phyloP scores from a whole-genome alignment of 164 flowering plant species.

The Macadamia integrifolia region DNA sequence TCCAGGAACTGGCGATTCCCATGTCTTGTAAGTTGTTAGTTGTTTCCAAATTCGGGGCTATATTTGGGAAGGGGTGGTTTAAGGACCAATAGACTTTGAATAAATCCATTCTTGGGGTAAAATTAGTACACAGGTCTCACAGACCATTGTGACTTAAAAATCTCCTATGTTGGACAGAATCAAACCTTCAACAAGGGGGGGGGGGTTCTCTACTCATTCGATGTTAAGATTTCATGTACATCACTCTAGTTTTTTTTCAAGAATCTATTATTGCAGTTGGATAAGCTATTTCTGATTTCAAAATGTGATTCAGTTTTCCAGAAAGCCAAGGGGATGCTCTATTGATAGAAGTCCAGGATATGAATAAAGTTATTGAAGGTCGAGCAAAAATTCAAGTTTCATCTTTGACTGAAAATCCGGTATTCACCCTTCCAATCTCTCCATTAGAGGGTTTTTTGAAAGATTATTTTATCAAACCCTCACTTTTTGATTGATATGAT shows the following conservation, averaged over 20 bases:
- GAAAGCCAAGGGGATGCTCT: constrained; percentile 81
- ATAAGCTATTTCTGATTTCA: background rate
- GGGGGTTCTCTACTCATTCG: background rate
- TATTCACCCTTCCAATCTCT: constrained; percentile 24
- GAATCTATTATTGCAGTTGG: background rate
- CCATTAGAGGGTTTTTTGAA: background rate
- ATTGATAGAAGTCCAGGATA: constrained; percentile 60
- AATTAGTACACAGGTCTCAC: too few relatives aligned
- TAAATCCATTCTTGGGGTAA: background rate
- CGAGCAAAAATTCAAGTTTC: constrained; percentile 65
- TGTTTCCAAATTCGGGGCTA: background rate
- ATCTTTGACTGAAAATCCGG: constrained; percentile 62
- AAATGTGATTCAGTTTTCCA: constrained; percentile 56
- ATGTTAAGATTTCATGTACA: background rate
- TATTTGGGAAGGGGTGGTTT: background rate
- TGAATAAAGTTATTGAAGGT: constrained; percentile 51
- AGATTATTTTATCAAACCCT: background rate
- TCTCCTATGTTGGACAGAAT: too few relatives aligned
- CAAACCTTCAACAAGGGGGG: too few relatives aligned
- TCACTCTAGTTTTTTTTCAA: background rate
- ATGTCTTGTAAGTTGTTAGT: constrained; percentile 64
- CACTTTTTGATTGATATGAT: background rate
- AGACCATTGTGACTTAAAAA: too few relatives aligned
- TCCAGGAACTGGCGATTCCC: constrained; percentile 72
- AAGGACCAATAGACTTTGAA: background rate